These are phyloP conservation scores for Globisporangium perplexum DNA, from an alignment of 352 stramenopile species.

Conservation along the genomic window DNA sequence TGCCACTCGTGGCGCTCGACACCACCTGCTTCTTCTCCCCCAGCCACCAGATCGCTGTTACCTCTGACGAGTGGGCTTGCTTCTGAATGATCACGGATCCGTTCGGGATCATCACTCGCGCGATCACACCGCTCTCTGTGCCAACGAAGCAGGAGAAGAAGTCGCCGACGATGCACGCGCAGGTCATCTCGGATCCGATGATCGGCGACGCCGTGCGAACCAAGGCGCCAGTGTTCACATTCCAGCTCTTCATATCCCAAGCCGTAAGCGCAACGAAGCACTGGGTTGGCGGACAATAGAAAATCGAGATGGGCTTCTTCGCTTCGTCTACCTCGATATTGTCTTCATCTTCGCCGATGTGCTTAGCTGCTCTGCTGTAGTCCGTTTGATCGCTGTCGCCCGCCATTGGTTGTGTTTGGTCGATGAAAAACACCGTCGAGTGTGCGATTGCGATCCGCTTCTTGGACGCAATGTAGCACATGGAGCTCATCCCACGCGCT, in stretches of 20 bases:
- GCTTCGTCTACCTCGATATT: conserved; percentile 18
- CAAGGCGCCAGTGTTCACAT: conserved; percentile 16
- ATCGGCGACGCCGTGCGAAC: conserved; percentile 15
- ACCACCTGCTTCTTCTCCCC: conserved; percentile 15
- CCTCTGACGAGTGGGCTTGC: conserved; percentile 17
- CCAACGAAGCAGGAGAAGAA: conserved; percentile 40
- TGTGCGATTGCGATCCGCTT: conserved; percentile 42
- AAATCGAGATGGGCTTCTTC: conserved; percentile 26
- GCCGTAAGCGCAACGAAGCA: conserved; percentile 29
- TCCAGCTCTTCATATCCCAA: conserved; percentile 24
- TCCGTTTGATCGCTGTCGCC: not conserved
- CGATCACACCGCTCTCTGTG: conserved; percentile 28
- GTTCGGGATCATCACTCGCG: conserved; percentile 30
- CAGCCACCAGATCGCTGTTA: conserved; percentile 21
- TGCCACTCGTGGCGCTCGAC: conserved; percentile 25
- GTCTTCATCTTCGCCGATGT: not conserved
- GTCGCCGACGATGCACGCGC: conserved; percentile 26
- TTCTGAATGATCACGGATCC: conserved; percentile 23
- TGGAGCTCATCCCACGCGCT: conserved; percentile 18
- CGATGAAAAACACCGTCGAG: conserved; percentile 51
- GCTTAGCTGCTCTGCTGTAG: not conserved
- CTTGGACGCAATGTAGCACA: conserved; percentile 25
- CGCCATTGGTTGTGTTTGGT: conserved; percentile 12
- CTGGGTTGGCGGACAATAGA: conserved; percentile 20
- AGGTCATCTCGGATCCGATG: conserved; percentile 24